Base-by-base conservation (phyloP, 192 early-diverging fungal genomes). In the Coemansia sp. region DNA sequence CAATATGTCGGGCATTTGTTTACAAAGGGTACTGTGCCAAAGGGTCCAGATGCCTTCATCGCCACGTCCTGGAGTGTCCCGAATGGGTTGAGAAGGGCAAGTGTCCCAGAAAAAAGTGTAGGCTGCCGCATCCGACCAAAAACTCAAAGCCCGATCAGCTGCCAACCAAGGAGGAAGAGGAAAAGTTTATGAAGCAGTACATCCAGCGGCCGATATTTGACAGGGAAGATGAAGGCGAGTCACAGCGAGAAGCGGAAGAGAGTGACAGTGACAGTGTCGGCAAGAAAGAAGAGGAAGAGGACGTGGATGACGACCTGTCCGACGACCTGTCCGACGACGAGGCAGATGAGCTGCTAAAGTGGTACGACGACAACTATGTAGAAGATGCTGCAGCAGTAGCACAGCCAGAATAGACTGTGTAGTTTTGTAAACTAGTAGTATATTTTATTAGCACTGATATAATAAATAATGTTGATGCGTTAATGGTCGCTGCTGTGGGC, bases 1-100 rank as follows among this genome's bases (percentile, higher is more conserved):
- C 85, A 1, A 85, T 90, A 15, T 91, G 89, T 48, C 81, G 82
- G 25, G 72, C 72, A 2, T 91, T 91, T 78, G 84, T 85, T 0
- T 78, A 81, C 19, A 79, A 84, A 34, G 88, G 88, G 0, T 87
- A 72, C 62, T 91, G 89, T 62, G 70, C 81, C 10, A 77, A 81
- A 40, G 89, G 86, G 17, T 26, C 20, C 0, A 60, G 64, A 6
- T 91, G 89, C 59, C 66, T 68, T 17, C 69, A 87, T 52, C 82
- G 86, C 3, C 89, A 91, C 69, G 82, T 89, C 4, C 83, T 83
- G 70, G 83, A 89, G 19, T 91, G 89, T 42, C 89, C 89, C 0
- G 86, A 87, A 61, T 89, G 87, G 81, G 82, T 77, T 0, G 86
- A 86, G 15, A 84, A 85, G 21, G 74, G 75, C 10, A 83, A 84